phyloP scores from a whole-genome alignment of 1,284 basidiomycete genomes.

The Austroboletus niveus region DNA sequence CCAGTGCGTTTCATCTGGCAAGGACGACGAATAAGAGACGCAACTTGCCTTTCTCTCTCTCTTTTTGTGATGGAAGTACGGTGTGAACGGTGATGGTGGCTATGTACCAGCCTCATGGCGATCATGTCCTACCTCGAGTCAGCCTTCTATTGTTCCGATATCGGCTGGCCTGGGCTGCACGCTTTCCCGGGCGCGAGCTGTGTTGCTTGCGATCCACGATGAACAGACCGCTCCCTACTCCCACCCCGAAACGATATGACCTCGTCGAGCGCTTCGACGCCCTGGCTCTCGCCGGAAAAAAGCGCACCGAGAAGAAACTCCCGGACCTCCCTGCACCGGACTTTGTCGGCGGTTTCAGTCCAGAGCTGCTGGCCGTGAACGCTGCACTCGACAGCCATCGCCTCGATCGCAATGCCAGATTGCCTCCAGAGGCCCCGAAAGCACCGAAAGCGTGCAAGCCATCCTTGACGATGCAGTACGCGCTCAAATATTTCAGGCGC shows the following conservation, averaged over 20 bases:
- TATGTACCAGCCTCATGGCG: too few species aligned
- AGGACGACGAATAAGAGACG: not conserved
- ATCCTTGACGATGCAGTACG: constrained; percentile 64
- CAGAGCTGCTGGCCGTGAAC: constrained; percentile 13
- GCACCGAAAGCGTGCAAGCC: constrained; percentile 26
- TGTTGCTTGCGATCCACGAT: constrained; percentile 24
- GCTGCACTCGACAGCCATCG: constrained; percentile 8
- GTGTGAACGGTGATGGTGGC: too few species aligned
- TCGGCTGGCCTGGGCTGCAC: constrained; percentile 4
- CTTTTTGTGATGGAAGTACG: too few species aligned
- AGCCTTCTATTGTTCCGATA: too few species aligned
- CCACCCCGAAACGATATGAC: constrained; percentile 21
- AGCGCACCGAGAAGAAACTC: constrained; percentile 17
- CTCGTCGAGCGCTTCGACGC: constrained; percentile 40
- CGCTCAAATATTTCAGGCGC: constrained; percentile 35
- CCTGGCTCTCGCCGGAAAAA: constrained; percentile 32
- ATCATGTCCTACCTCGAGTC: too few species aligned
- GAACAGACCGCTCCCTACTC: constrained; percentile 18
- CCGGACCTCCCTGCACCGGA: constrained; percentile 2
- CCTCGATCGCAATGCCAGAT: constrained; percentile 1
- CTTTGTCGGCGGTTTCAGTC: constrained; percentile 29
- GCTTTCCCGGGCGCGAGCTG: constrained; percentile 6
- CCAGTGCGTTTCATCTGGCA: constrained; percentile 82
- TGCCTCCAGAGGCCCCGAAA: too few species aligned
- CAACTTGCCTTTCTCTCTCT: too few species aligned